Conservation (phyloP, 73 alveolate genomes). For the Tetrahymena borealis region DNA sequence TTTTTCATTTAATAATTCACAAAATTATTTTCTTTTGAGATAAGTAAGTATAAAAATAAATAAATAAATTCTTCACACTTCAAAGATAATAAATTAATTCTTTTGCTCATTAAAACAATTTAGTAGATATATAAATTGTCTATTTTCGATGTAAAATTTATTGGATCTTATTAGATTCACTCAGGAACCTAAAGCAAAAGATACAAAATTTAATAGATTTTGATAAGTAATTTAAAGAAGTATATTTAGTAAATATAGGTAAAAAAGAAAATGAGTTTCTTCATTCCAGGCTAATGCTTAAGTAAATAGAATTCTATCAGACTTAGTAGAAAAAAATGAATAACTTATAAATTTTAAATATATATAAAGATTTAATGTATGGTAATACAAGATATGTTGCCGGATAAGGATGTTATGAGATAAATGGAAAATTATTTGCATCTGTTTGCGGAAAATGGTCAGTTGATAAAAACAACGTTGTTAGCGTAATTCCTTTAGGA, state of each 20-base stretch:
- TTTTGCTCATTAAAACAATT: too few species aligned
- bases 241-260: not conserved
- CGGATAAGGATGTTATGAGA: constrained; percentile 12
- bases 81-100: too few species aligned
- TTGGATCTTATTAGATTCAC: not conserved
- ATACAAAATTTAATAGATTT: not conserved
- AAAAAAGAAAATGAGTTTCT: not conserved
- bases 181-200: not conserved
- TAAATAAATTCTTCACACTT: too few species aligned
- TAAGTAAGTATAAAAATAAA: too few species aligned
- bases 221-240: not conserved
- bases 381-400: not conserved
- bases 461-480: constrained; percentile 4
- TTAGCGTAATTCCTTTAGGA: constrained; percentile 1
- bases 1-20: too few species aligned
- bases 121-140: too few species aligned
- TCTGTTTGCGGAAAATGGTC: constrained; percentile 14
- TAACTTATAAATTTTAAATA: not conserved
- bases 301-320: too few species aligned
- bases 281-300: not conserved
- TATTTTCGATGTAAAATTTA: too few species aligned
- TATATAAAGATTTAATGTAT: not conserved
- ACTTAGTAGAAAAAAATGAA: not conserved
- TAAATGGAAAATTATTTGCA: constrained; percentile 34
- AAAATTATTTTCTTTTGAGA: too few species aligned